phyloP scores from a whole-genome alignment of 805 yeast genomes.

The Spathaspora boniae region DNA sequence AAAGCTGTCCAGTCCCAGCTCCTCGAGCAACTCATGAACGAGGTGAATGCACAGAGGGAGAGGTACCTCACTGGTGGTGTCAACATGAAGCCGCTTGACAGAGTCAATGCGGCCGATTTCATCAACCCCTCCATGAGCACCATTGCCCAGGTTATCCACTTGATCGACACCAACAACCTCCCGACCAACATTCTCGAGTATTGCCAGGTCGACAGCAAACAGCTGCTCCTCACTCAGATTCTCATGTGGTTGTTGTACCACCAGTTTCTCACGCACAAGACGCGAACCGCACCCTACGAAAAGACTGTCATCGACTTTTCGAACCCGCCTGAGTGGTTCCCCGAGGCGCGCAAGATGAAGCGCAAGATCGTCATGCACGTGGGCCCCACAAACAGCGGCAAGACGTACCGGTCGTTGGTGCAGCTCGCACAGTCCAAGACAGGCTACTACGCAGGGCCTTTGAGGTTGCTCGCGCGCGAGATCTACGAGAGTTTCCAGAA shows the following conservation, averaged over 20 bases:
- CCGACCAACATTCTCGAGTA: constrained; percentile 20
- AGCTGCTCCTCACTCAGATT: constrained; percentile 19
- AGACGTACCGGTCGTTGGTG: constrained; percentile 79
- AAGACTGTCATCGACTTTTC: constrained; percentile 23
- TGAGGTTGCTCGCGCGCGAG: constrained; percentile 86
- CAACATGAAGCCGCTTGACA: neutral
- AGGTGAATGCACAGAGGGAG: too few species aligned
- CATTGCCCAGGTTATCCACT: constrained; percentile 17
- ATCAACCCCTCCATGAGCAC: constrained; percentile 26
- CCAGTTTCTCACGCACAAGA: constrained; percentile 14
- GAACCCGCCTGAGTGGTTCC: constrained; percentile 63
- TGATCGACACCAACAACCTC: constrained; percentile 14
- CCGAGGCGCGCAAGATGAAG: constrained; percentile 75
- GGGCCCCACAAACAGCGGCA: constrained; percentile 97
- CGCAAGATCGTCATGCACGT: constrained; percentile 87
- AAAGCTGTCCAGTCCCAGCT: neutral
- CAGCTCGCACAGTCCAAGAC: constrained; percentile 59
- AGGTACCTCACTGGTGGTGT: too few species aligned
- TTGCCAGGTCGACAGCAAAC: constrained; percentile 14
- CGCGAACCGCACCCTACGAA: constrained; percentile 10
- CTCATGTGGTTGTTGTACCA: constrained; percentile 24
- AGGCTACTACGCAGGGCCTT: constrained; percentile 94
- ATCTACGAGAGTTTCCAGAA: constrained; percentile 75
- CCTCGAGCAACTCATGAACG: neutral
- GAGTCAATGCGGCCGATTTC: constrained; percentile 13